These are phyloP conservation scores for Paramyrothecium roridum DNA, from an alignment of 2,329 filamentous ascomycete genomes.

Conservation along the genomic window DNA sequence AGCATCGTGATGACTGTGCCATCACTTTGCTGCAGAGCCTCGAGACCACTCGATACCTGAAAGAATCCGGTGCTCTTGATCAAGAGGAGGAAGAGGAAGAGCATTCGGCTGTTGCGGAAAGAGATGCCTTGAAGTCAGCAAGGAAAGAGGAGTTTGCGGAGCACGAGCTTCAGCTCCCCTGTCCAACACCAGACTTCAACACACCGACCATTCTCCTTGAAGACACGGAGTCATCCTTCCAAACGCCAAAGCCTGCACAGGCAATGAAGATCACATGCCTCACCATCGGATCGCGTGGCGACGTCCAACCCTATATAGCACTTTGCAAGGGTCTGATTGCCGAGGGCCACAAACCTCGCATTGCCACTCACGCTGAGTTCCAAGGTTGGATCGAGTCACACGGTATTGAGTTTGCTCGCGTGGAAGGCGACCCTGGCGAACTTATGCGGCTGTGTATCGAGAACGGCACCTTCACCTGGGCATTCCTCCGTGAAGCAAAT, in stretches of 20 bases:
- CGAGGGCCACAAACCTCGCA: slow-evolving; percentile 82
- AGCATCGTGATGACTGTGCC: slow-evolving; percentile 83
- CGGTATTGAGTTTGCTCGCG: slow-evolving; percentile 85
- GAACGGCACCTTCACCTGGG: slow-evolving; percentile 93
- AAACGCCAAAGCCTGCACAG: slow-evolving; percentile 84
- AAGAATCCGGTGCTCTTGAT: slow-evolving; percentile 65
- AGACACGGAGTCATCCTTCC: slow-evolving; percentile 79
- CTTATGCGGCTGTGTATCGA: slow-evolving; percentile 96
- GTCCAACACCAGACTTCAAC: slow-evolving; percentile 45
- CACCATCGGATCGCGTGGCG: slow-evolving; percentile 92
- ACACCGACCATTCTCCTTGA: slow-evolving; percentile 82
- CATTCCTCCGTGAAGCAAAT: slow-evolving; percentile 85
- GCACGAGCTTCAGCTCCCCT: slow-evolving; percentile 49
- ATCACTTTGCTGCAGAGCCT: slow-evolving; percentile 76
- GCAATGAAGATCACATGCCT: slow-evolving; percentile 84
- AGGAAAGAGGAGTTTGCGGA: slow-evolving; percentile 51
- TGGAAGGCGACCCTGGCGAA: slow-evolving; percentile 89
- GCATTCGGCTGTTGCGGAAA: slow-evolving; percentile 74
- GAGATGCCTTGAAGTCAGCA: slow-evolving; percentile 75
- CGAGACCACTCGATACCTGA: slow-evolving; percentile 67
- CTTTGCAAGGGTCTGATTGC: slow-evolving; percentile 85
- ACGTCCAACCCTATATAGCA: slow-evolving; percentile 97
- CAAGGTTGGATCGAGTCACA: slow-evolving; percentile 85
- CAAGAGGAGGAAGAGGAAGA: slow-evolving; percentile 65
- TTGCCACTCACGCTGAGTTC: slow-evolving; percentile 92